Evolutionary conservation across 768 basidiomycete species (phyloP).

Genomic region (Lentinula detonsa): DNA sequence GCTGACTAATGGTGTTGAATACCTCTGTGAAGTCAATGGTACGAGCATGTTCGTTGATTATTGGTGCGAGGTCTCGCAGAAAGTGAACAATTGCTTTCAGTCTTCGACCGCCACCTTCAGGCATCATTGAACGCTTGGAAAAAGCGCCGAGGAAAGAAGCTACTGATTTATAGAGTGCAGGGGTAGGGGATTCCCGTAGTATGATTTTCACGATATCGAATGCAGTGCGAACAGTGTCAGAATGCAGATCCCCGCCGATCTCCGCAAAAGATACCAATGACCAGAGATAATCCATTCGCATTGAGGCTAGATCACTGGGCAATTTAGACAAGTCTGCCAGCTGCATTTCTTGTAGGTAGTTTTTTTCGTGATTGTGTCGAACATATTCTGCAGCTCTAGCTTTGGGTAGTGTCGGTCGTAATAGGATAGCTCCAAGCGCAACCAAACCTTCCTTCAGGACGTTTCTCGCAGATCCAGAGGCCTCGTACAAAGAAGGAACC

Average conservation of each 20-base stretch:
- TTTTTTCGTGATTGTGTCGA: slow-evolving; percentile 18
- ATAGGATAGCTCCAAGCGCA: slow-evolving; percentile 55
- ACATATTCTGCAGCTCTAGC: slow-evolving; percentile 33
- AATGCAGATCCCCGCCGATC: slow-evolving; percentile 42
- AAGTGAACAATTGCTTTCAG: slow-evolving; percentile 46
- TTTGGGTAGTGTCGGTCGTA: slow-evolving; percentile 34
- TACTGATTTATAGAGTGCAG: slow-evolving; percentile 29
- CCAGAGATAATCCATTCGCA: slow-evolving; percentile 62
- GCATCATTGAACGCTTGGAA: slow-evolving; percentile 41
- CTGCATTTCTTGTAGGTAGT: slow-evolving; percentile 22
- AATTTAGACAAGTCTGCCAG: slow-evolving; percentile 36
- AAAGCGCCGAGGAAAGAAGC: slow-evolving; percentile 50
- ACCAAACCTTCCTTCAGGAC: slow-evolving; percentile 63
- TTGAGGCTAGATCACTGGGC: slow-evolving; percentile 47
- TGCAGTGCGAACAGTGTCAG: slow-evolving; percentile 34
- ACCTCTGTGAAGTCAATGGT: slow-evolving; percentile 53
- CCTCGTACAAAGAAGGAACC: slow-evolving; percentile 50
- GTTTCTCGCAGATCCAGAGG: slow-evolving; percentile 43
- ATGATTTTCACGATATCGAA: slow-evolving; percentile 53
- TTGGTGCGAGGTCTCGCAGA: slow-evolving; percentile 48
- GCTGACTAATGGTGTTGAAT: slow-evolving; percentile 41
- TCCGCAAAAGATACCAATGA: slow-evolving; percentile 43
- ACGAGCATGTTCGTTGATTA: slow-evolving; percentile 44
- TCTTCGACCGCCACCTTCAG: slow-evolving; percentile 29
- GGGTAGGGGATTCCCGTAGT: slow-evolving; percentile 45